Conservation (phyloP, 441 rosid species). For the Aleurites moluccanus region DNA sequence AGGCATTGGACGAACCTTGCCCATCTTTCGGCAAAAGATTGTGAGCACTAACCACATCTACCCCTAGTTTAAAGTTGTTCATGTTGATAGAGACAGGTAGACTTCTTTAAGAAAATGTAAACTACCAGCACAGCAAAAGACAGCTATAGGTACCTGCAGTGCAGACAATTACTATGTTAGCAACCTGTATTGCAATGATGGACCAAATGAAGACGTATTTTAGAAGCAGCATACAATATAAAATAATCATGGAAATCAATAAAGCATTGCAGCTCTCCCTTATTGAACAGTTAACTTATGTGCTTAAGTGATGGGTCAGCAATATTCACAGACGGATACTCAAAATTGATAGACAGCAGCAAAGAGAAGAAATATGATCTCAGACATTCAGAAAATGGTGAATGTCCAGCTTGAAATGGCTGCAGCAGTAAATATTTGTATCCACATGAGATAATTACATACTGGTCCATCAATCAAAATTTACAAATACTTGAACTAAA, state of each 20-base stretch:
- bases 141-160: constrained; percentile 29
- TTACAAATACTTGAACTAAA: background rate
- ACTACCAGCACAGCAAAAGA: constrained; percentile 8
- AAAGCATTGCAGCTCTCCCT: background rate
- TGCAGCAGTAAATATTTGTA: background rate
- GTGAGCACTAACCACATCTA: constrained; percentile 85
- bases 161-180: constrained; percentile 15
- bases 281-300: background rate
- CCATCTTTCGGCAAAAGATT: constrained; percentile 94
- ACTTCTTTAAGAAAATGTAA: constrained; percentile 15
- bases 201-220: background rate
- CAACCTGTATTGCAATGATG: background rate
- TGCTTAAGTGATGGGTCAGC: background rate
- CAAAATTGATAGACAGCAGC: background rate
- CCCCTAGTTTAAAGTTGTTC: constrained; percentile 84
- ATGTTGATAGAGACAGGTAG: constrained; percentile 32
- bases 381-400: background rate
- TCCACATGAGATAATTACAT: constrained; percentile 2
- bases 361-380: background rate
- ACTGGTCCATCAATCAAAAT: background rate
- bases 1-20: constrained; percentile 81
- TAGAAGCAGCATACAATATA: background rate
- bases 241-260: background rate
- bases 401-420: background rate
- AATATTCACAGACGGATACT: background rate